Evolutionary conservation across 805 yeast species (phyloP).

Genomic region (Candida boleticola): DNA sequence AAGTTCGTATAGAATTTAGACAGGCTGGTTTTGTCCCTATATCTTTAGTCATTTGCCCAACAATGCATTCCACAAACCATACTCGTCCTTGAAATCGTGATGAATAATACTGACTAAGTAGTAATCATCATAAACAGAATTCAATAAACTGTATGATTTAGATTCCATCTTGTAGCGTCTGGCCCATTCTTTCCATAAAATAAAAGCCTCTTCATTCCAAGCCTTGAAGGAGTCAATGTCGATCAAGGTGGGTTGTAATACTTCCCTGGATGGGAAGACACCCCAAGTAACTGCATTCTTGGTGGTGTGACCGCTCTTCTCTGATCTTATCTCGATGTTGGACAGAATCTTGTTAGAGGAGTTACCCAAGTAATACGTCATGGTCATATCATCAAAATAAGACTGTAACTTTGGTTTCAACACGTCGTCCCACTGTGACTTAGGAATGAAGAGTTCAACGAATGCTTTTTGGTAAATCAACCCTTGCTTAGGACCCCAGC

Average conservation of each 20-base stretch:
- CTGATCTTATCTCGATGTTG: conserved; percentile 47
- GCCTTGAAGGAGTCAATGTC: conserved; percentile 92
- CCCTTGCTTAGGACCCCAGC: conserved; percentile 97
- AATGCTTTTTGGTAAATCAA: conserved; percentile 89
- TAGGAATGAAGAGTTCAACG: conserved; percentile 77
- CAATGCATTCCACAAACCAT: conserved; percentile 73
- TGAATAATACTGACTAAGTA: conserved; percentile 82
- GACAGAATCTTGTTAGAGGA: conserved; percentile 55
- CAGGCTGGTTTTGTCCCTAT: no score
- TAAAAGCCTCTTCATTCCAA: conserved; percentile 95
- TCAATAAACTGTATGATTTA: conserved; percentile 59
- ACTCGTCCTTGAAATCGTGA: conserved; percentile 74
- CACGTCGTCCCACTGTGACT: conserved; percentile 59
- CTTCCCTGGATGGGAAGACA: conserved; percentile 86
- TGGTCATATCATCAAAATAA: conserved; percentile 37
- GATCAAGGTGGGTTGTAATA: conserved; percentile 87
- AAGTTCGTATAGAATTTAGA: no score
- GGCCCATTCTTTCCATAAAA: conserved; percentile 91
- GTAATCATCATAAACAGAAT: conserved; percentile 57
- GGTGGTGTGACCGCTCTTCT: conserved; percentile 22
- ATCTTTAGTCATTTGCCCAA: conserved; percentile 30
- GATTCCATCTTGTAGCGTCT: conserved; percentile 64
- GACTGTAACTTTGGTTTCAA: conserved; percentile 51
- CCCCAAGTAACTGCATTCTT: conserved; percentile 97
- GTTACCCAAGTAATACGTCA: conserved; percentile 78